A percentile compares a stretch with the other conserved stretches of the same genome.
phyloP scores from a whole-genome alignment of 345 rosid species.

The Hibiscus tridactylites region DNA sequence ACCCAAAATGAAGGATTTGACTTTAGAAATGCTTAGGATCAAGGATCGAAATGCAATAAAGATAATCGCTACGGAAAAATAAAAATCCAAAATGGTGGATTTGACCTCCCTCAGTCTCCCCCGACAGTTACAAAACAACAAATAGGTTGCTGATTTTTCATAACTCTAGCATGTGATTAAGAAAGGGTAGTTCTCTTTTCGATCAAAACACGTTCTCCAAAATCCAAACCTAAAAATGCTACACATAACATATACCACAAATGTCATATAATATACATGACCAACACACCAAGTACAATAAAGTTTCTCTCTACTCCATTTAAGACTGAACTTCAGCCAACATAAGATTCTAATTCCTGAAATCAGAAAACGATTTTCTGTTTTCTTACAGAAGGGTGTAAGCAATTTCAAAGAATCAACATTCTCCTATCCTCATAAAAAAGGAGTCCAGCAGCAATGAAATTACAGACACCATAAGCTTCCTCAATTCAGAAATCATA shows the following conservation, averaged over 20 bases:
- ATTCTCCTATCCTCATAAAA: background rate
- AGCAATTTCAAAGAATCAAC: background rate
- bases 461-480: background rate
- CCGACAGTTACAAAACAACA: background rate
- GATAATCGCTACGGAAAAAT: background rate
- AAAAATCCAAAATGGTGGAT: background rate
- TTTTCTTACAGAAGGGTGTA: background rate
- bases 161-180: background rate
- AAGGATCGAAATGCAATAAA: background rate
- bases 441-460: background rate
- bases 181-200: background rate
- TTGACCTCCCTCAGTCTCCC: background rate
- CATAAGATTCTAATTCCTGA: background rate
- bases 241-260: background rate
- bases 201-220: background rate
- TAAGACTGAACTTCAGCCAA: background rate
- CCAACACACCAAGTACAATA: background rate
- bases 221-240: background rate
- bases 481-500: background rate
- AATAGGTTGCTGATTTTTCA: background rate
- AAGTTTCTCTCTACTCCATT: background rate
- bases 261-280: background rate
- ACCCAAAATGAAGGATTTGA: background rate
- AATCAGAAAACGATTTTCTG: background rate
- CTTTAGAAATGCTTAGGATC: background rate